phyloP scores from a whole-genome alignment of 2,329 filamentous ascomycete species.

The Epichloe scottii region DNA sequence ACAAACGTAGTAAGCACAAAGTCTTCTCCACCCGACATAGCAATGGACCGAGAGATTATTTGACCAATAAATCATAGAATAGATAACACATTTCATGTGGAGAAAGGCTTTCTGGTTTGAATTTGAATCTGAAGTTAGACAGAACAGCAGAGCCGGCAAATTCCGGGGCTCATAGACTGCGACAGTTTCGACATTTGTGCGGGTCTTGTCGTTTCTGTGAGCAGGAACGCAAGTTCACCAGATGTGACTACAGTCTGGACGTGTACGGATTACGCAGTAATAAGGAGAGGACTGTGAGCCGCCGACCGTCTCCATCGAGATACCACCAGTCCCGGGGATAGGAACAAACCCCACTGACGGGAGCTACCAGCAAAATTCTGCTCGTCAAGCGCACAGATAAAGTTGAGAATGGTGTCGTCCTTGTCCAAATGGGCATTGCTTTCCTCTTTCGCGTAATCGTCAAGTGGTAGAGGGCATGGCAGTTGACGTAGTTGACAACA shows the following conservation, averaged over 20 bases:
- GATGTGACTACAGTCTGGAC: not conserved
- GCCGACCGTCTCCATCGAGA: too few relatives aligned
- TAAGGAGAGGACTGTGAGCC: not conserved
- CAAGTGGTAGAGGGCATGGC: not conserved
- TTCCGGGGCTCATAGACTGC: not conserved
- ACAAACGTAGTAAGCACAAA: too few relatives aligned
- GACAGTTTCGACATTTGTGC: not conserved
- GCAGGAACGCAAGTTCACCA: not conserved
- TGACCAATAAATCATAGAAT: too few relatives aligned
- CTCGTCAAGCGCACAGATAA: too few relatives aligned
- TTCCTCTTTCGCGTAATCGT: not conserved
- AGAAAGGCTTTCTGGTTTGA: too few relatives aligned
- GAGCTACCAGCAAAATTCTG: not conserved
- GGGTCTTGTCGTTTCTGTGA: not conserved
- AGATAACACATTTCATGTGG: too few relatives aligned
- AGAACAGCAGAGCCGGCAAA: too few relatives aligned
- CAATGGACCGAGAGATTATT: too few relatives aligned
- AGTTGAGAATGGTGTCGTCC: not conserved
- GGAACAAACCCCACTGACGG: not conserved
- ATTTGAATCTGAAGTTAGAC: too few relatives aligned
- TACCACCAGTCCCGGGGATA: not conserved
- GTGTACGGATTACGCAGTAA: not conserved
- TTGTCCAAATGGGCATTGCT: not conserved
- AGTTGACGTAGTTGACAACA: not conserved
- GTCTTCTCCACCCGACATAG: too few relatives aligned